Percentiles rank a stretch among this genome's conserved stretches.
These are phyloP conservation scores for Exidia glandulosa DNA, from an alignment of 768 basidiomycete genomes.

Conservation along the genomic window DNA sequence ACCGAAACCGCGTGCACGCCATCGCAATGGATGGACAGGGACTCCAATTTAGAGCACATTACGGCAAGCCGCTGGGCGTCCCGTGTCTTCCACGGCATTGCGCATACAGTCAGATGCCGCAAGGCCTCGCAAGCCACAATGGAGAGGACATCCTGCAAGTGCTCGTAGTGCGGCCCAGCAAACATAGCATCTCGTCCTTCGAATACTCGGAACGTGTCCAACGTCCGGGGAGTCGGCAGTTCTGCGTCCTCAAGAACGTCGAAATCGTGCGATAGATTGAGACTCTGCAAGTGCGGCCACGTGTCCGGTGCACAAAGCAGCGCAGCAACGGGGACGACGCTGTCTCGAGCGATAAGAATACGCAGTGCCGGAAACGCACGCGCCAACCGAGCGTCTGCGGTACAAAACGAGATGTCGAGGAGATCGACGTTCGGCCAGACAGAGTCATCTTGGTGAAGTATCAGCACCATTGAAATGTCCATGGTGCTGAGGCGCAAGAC, in stretches of 20 bases:
- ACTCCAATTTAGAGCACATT: background rate
- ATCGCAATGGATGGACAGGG: background rate
- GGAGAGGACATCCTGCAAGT: background rate
- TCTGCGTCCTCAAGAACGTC: background rate
- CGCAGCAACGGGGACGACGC: background rate
- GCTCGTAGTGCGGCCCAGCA: background rate
- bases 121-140: background rate
- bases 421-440: background rate
- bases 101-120: background rate
- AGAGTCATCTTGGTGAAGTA: background rate
- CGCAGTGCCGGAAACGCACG: background rate
- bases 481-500: background rate
- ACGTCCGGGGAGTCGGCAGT: background rate
- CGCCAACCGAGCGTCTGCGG: background rate
- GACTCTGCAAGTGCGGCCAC: background rate
- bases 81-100: background rate
- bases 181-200: background rate
- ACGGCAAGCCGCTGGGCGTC: background rate
- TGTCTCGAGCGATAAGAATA: background rate
- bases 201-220: background rate
- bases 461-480: background rate
- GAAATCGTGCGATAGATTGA: background rate
- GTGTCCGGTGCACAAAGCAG: background rate
- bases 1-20: background rate
- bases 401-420: background rate